These are phyloP conservation scores for Glycine soja DNA, from an alignment of 306 rosid genomes.

Conservation along the genomic window DNA sequence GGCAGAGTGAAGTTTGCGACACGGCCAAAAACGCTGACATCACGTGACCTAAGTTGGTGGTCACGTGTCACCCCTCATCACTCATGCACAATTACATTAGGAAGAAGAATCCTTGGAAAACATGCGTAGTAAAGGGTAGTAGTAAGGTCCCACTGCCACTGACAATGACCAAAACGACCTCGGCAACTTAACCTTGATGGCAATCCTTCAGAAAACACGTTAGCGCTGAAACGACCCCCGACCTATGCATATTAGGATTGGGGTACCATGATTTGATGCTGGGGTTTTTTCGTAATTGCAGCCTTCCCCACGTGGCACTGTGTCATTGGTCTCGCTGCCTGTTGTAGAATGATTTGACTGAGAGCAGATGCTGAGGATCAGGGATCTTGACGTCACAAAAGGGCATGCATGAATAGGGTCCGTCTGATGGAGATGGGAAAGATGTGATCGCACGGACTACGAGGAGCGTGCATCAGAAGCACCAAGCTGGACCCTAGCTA, in stretches of 20 bases:
- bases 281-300: conserved; percentile 49
- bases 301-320: background rate
- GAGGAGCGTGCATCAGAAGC: background rate
- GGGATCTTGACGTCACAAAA: conserved; percentile 47
- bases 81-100: too few relatives aligned
- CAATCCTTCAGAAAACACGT: conserved; percentile 44
- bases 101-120: too few relatives aligned
- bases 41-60: conserved; percentile 50
- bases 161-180: conserved; percentile 66
- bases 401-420: conserved; percentile 41
- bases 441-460: conserved; percentile 29
- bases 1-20: conserved; percentile 32
- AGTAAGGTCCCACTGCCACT: conserved; percentile 18
- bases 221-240: conserved; percentile 33
- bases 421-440: conserved; percentile 40
- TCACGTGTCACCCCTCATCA: conserved; percentile 29
- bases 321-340: background rate
- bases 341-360: conserved; percentile 52
- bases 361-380: background rate
- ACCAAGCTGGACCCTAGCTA: background rate
- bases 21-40: conserved; percentile 38
- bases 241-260: conserved; percentile 44
- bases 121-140: too few relatives aligned
- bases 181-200: conserved; percentile 47
- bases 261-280: conserved; percentile 52